Percentiles rank a stretch among this genome's conserved stretches.
Evolutionary conservation across 768 basidiomycete genomes (phyloP).

Genomic region (Amanita phalloides): DNA sequence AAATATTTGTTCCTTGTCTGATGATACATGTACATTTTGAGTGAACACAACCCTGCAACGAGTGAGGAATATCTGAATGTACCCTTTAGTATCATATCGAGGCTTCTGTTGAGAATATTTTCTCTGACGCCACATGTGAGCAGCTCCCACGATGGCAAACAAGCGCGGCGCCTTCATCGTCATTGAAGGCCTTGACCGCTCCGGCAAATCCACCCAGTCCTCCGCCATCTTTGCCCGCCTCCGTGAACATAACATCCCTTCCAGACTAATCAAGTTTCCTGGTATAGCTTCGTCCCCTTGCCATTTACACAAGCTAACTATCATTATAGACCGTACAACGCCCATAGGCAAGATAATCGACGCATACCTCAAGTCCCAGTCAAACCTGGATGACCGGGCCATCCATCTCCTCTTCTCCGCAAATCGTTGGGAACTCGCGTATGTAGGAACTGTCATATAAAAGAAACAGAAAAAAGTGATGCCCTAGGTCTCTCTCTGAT

Average conservation of each 20-base stretch:
- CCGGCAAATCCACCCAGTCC: conserved; percentile 90
- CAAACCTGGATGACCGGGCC: conserved; percentile 84
- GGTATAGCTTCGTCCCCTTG: conserved; percentile 36
- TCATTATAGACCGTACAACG: conserved; percentile 70
- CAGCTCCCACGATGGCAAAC: neutral
- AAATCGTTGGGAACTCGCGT: conserved; percentile 96
- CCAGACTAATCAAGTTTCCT: conserved; percentile 76
- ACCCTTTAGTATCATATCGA: too few relatives aligned
- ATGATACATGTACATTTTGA: too few relatives aligned
- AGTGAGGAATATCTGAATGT: too few relatives aligned
- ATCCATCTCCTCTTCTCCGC: conserved; percentile 95
- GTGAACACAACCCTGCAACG: too few relatives aligned
- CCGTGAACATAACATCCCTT: conserved; percentile 29
- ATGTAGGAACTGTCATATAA: conserved; percentile 13
- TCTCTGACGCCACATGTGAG: too few relatives aligned
- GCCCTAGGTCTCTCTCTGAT: neutral
- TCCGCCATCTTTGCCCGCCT: conserved; percentile 47
- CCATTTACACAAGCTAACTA: neutral
- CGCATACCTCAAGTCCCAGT: conserved; percentile 72
- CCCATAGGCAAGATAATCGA: conserved; percentile 90
- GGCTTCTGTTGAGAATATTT: too few relatives aligned
- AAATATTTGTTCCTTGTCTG: too few relatives aligned
- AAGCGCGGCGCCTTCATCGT: conserved; percentile 58
- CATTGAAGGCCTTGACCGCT: conserved; percentile 91
- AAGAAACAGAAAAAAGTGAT: neutral